These are phyloP conservation scores for Friedmanniomyces simplex DNA, from an alignment of 495 filamentous ascomycete genomes.

Conservation along the genomic window DNA sequence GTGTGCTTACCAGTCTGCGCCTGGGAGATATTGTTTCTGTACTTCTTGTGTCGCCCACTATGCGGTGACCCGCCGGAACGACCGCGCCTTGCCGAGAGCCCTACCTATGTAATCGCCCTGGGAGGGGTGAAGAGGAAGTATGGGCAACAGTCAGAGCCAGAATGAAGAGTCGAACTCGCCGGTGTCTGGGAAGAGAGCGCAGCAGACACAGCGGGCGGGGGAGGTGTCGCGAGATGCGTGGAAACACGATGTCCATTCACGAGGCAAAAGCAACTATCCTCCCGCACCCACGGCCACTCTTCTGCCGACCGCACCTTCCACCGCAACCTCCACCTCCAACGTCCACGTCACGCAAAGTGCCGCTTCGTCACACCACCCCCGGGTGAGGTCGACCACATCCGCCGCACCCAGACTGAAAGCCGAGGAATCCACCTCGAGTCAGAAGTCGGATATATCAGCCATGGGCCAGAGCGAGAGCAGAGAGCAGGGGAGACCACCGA, in stretches of 20 bases:
- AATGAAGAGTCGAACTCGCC: background rate
- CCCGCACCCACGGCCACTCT: conserved; percentile 21
- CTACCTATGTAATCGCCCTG: conserved; percentile 20
- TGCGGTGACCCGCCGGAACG: background rate
- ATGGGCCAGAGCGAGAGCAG: conserved; percentile 22
- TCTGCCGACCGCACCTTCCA: conserved; percentile 27
- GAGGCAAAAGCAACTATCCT: background rate
- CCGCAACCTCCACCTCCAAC: conserved; percentile 22
- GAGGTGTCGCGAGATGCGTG: background rate
- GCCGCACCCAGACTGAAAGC: conserved; percentile 14
- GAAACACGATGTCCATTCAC: background rate
- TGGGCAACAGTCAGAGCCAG: conserved; percentile 13
- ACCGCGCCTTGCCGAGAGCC: background rate
- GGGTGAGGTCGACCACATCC: conserved; percentile 18
- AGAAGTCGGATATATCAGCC: background rate
- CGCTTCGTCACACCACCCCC: conserved; percentile 3
- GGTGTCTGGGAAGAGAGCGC: background rate
- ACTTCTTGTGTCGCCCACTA: background rate
- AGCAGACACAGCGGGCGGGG: background rate
- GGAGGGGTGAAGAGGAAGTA: conserved; percentile 2
- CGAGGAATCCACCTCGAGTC: conserved; percentile 6
- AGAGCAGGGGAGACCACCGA: conserved; percentile 2
- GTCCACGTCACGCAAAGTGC: conserved; percentile 17
- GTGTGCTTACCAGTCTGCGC: background rate
- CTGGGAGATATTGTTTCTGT: background rate